Base-by-base conservation (phyloP, 305 asterid species). In the Euphrasia arctica region DNA sequence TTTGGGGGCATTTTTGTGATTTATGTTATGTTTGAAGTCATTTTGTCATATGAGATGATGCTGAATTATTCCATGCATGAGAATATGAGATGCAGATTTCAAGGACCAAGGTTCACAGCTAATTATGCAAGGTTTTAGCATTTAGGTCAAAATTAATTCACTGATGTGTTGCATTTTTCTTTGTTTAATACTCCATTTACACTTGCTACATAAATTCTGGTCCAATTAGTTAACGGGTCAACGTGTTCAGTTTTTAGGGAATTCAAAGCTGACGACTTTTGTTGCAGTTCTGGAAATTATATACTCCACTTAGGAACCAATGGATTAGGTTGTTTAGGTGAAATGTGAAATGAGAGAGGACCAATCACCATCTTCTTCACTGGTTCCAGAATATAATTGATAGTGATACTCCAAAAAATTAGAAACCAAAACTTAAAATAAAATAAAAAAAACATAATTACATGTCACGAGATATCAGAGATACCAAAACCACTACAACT, bases 401-500 rank as follows among this genome's bases (percentile, higher is more conserved):
- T 66, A 43, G 74, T 58, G 84, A 77, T 70, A 70, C 74, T 75
- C 78, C 82, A 68, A 63, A 67, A 32, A 32, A 28, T 55, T 72
- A 45, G 67, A 74, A 72, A 64, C 80, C 83, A 77, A 73, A 80
- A 74, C 71, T 73, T 51, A 51, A 51, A 1, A 41, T 32, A 32
- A 32, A 60, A 18, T 18, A 47, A 64, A 71, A 79, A 60, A 69
- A 72, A 63, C 27, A 64, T 74, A 58, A 71, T 69, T 69, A 62
- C 57, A 69, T 22, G 28, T 84, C 87, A 82, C 85, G 22, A 18
- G 22, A 79, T 71, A 84, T 81, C 73, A 84, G 77, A 76, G 76
- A 55, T 66, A 82, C 86, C 89, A 62, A 79, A 89, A 78, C 93
- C 87, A 84, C 84, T 81, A 80, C 75, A 71, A 69, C 79, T 70